These are phyloP conservation scores for Aspergillus baeticus DNA, from an alignment of 495 filamentous ascomycete species.

Conservation along the genomic window DNA sequence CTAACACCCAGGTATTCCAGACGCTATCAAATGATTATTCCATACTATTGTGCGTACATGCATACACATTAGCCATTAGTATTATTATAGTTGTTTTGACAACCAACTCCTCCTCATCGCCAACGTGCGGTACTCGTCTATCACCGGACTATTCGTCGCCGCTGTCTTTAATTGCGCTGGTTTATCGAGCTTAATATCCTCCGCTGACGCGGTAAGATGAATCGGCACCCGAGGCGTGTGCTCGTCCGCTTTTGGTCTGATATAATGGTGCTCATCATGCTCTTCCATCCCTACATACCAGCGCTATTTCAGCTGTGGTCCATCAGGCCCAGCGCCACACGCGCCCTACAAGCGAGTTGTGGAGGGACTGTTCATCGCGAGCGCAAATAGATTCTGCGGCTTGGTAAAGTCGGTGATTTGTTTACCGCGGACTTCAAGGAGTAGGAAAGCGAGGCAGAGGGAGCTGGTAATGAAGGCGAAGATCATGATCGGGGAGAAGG, in stretches of 20 bases:
- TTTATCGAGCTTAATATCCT: slow-evolving; percentile 25
- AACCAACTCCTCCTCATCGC: slow-evolving; percentile 26
- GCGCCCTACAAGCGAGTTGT: slow-evolving; percentile 52
- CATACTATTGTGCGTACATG: too few relatives aligned
- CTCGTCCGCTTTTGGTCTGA: slow-evolving; percentile 32
- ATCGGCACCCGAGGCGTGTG: not conserved
- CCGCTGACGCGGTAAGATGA: not conserved
- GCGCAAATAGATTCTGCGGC: slow-evolving; percentile 66
- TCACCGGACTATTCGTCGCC: slow-evolving; percentile 24
- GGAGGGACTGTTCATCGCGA: slow-evolving; percentile 67
- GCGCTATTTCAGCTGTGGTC: slow-evolving; percentile 50
- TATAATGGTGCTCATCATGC: slow-evolving; percentile 38
- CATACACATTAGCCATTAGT: not conserved
- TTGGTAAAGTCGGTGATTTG: slow-evolving; percentile 76
- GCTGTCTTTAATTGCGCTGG: slow-evolving; percentile 5
- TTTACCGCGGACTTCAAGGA: slow-evolving; percentile 46
- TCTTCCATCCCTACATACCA: slow-evolving; percentile 57
- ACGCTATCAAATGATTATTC: too few relatives aligned
- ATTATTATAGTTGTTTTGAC: slow-evolving; percentile 26
- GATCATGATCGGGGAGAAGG: slow-evolving; percentile 63
- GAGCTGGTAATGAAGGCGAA: slow-evolving; percentile 62
- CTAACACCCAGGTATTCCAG: too few relatives aligned
- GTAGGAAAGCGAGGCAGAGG: slow-evolving; percentile 57
- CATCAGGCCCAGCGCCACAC: slow-evolving; percentile 64
- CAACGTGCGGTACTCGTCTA: slow-evolving; percentile 33